Conservation (phyloP, 345 rosid species). For the Salix koriyanagi region DNA sequence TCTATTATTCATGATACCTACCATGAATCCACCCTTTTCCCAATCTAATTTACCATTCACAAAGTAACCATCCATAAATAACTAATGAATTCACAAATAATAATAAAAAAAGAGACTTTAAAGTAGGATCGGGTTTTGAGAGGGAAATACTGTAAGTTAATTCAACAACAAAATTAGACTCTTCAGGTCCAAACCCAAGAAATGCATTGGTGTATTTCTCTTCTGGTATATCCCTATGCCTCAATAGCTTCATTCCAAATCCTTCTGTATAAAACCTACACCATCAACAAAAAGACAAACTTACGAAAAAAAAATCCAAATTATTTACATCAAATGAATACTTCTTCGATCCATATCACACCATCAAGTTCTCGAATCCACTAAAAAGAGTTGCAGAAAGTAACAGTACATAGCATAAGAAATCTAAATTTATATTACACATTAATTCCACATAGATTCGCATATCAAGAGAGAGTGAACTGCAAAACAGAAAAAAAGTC, state of each 20-base stretch:
- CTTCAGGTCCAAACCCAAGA: constrained; percentile 44
- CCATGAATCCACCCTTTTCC: neutral
- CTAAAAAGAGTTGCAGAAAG: neutral
- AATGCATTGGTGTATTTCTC: too few species aligned
- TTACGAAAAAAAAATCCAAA: too few species aligned
- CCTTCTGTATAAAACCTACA: too few species aligned
- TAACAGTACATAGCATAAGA: neutral
- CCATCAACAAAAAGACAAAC: too few species aligned
- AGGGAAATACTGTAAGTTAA: constrained; percentile 69
- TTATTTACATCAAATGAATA: too few species aligned
- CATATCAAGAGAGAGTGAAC: too few species aligned
- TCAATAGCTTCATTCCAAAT: too few species aligned
- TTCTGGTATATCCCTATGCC: too few species aligned
- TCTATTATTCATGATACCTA: neutral
- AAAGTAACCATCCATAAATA: neutral
- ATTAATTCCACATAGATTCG: neutral
- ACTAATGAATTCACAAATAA: neutral
- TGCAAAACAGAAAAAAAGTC: neutral
- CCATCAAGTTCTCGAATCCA: too few species aligned
- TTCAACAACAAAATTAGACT: constrained; percentile 74
- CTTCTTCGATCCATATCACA: too few species aligned
- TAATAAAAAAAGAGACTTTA: neutral
- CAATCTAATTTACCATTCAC: neutral
- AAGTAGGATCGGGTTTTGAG: neutral
- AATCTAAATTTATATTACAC: neutral